These are phyloP conservation scores for Yueomyces sp. DNA, from an alignment of 1,139 yeast species.

Conservation along the genomic window DNA sequence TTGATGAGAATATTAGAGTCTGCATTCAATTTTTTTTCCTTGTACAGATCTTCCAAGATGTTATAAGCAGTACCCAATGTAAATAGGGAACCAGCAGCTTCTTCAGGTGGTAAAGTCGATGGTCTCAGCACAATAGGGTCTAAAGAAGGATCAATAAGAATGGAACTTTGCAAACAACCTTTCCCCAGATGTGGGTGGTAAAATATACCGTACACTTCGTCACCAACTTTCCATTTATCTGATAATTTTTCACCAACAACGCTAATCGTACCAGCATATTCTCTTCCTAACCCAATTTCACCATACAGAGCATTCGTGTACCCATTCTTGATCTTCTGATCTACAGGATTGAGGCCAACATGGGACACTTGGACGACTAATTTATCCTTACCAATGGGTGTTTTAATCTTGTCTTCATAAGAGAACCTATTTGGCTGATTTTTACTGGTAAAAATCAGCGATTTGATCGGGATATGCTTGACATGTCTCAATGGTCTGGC, in stretches of 20 bases:
- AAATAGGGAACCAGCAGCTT: constrained; percentile 50
- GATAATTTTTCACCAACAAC: constrained; percentile 40
- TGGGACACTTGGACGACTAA: constrained; percentile 41
- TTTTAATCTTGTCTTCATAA: constrained; percentile 29
- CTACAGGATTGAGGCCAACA: constrained; percentile 47
- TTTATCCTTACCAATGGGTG: constrained; percentile 32
- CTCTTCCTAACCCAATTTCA: constrained; percentile 54
- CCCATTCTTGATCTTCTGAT: constrained; percentile 34
- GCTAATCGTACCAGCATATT: constrained; percentile 52
- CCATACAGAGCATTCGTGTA: constrained; percentile 26
- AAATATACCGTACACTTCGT: constrained; percentile 48
- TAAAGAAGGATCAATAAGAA: constrained; percentile 31
- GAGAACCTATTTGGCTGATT: constrained; percentile 27
- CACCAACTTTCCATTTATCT: constrained; percentile 39
- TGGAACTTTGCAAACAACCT: constrained; percentile 44
- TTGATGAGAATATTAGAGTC: constrained; percentile 37
- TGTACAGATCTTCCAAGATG: constrained; percentile 26
- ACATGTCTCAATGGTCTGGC: constrained; percentile 32
- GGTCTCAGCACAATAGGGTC: constrained; percentile 38
- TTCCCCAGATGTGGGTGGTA: constrained; percentile 30
- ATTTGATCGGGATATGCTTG: constrained; percentile 28
- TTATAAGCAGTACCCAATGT: constrained; percentile 43
- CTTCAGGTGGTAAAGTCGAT: constrained; percentile 31
- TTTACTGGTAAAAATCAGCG: constrained; percentile 25
- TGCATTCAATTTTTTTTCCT: constrained; percentile 17